Percentiles rank a stretch among this genome's conserved stretches.
These are phyloP conservation scores for Miamiensis avidus DNA, from an alignment of 169 alveolate species.

Conservation along the genomic window DNA sequence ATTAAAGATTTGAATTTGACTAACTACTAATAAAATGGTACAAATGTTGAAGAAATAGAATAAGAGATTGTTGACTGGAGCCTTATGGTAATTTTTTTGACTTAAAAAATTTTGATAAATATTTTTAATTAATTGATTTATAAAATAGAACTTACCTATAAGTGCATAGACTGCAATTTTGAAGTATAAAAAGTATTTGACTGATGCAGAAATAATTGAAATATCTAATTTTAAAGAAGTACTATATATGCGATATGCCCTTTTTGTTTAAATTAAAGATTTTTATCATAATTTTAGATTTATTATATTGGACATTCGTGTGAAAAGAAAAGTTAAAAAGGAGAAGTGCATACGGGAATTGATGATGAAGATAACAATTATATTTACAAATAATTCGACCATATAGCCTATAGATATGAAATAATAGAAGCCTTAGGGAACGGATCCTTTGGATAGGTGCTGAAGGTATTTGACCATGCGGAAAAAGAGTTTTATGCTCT, in stretches of 20 bases:
- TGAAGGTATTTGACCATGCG: constrained; percentile 78
- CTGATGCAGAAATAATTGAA: background rate
- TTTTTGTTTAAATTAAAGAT: background rate
- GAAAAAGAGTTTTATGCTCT: constrained; percentile 71
- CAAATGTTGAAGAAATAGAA: too few species aligned
- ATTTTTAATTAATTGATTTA: too few species aligned
- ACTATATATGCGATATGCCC: background rate
- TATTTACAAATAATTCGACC: constrained; percentile 56
- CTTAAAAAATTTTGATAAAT: too few species aligned
- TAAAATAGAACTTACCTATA: background rate
- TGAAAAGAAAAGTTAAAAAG: background rate
- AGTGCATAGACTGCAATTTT: background rate
- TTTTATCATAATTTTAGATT: background rate
- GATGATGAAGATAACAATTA: constrained; percentile 38
- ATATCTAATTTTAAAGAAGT: too few species aligned
- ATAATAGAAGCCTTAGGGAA: constrained; percentile 68
- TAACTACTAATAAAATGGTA: too few species aligned
- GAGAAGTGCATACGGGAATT: background rate
- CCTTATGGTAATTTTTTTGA: too few species aligned
- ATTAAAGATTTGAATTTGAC: too few species aligned
- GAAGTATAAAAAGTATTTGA: background rate
- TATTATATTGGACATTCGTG: background rate
- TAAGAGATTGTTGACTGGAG: too few species aligned
- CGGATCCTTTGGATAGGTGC: constrained; percentile 85
- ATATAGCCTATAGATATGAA: constrained; percentile 77